phyloP scores from a whole-genome alignment of 345 rosid species.

The Fremontodendron californicum region DNA sequence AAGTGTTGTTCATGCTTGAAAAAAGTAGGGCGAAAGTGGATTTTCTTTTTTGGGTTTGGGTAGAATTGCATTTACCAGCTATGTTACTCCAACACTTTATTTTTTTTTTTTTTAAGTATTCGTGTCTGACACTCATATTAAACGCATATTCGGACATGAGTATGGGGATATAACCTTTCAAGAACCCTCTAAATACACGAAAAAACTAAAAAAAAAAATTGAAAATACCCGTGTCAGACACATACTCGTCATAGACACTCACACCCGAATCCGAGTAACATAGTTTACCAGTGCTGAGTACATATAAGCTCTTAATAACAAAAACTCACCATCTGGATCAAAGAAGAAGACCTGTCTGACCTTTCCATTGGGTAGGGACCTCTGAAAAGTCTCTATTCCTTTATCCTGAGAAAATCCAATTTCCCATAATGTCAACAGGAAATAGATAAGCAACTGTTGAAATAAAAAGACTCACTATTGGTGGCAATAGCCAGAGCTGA shows the following conservation, averaged over 20 bases:
- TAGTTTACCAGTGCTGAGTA: background rate
- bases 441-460: no score
- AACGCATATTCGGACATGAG: no score
- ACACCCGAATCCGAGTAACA: no score
- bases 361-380: slow-evolving; percentile 58
- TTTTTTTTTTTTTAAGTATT: no score
- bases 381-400: slow-evolving; percentile 70
- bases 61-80: background rate
- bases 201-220: no score
- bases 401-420: slow-evolving; percentile 50
- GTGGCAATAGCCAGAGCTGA: background rate
- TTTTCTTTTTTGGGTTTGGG: background rate
- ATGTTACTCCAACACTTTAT: no score
- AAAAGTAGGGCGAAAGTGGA: background rate
- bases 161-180: no score
- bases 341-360: slow-evolving; percentile 90
- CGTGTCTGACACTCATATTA: no score
- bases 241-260: no score
- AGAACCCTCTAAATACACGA: no score
- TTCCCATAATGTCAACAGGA: background rate
- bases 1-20: background rate
- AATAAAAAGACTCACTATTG: background rate
- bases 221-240: no score
- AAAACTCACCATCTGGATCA: slow-evolving; percentile 77
- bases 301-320: background rate